phyloP scores from a whole-genome alignment of 139 green algal species.

The Picochlorum sp. region DNA sequence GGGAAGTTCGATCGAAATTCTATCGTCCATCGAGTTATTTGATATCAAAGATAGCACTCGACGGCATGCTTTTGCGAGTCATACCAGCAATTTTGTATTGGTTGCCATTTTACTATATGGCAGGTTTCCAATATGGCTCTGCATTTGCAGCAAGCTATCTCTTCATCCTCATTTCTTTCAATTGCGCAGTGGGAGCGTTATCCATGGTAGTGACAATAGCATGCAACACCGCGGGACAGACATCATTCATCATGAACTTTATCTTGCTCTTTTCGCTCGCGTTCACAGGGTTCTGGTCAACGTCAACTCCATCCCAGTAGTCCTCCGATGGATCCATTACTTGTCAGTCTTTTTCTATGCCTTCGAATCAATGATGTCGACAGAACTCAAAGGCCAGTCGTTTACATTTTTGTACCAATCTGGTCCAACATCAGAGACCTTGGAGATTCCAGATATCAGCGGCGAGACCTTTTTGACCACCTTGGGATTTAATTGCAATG shows the following conservation, averaged over 20 bases:
- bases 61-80: slow-evolving; percentile 64
- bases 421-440: not conserved
- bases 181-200: slow-evolving; percentile 41
- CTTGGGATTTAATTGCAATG: slow-evolving; percentile 21
- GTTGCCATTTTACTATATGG: slow-evolving; percentile 63
- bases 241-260: slow-evolving; percentile 68
- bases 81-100: slow-evolving; percentile 54
- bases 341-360: slow-evolving; percentile 44
- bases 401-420: not conserved
- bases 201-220: slow-evolving; percentile 45
- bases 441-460: slow-evolving; percentile 11
- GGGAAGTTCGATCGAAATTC: slow-evolving; percentile 40
- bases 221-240: slow-evolving; percentile 42
- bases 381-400: slow-evolving; percentile 11
- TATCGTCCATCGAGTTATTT: slow-evolving; percentile 55
- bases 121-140: slow-evolving; percentile 18
- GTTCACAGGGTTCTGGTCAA: slow-evolving; percentile 35
- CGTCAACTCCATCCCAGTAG: slow-evolving; percentile 17
- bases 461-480: slow-evolving; percentile 21
- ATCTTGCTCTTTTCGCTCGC: slow-evolving; percentile 62
- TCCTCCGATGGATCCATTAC: slow-evolving; percentile 60
- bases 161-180: slow-evolving; percentile 35
- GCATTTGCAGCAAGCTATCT: slow-evolving; percentile 30
- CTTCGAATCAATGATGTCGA: slow-evolving; percentile 29
- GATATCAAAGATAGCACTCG: slow-evolving; percentile 53